These are phyloP conservation scores for Pyrus pyrifolia DNA, from an alignment of 306 rosid genomes.

Conservation along the genomic window DNA sequence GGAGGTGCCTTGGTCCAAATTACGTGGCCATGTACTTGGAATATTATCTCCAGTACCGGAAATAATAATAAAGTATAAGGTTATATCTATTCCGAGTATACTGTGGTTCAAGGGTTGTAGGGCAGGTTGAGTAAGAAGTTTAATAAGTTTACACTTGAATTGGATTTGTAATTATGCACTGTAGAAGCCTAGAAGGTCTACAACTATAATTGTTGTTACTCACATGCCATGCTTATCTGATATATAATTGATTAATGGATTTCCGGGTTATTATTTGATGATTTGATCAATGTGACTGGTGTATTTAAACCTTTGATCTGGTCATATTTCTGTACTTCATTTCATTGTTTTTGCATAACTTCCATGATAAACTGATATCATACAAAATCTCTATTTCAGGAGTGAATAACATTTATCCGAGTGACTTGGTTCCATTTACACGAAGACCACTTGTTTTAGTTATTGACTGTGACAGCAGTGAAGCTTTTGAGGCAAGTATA, in stretches of 20 bases:
- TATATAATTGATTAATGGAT: neutral
- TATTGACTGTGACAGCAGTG: constrained; percentile 72
- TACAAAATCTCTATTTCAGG: constrained; percentile 46
- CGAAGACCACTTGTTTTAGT: constrained; percentile 85
- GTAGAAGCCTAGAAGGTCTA: neutral
- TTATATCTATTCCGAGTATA: neutral
- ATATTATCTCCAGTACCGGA: neutral
- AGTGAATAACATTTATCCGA: constrained; percentile 66
- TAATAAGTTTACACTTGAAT: neutral
- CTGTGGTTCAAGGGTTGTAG: neutral
- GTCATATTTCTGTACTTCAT: neutral
- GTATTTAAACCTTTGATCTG: neutral
- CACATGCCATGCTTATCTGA: neutral
- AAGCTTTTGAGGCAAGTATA: constrained; percentile 78
- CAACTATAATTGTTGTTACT: neutral
- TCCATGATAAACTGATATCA: constrained; percentile 15
- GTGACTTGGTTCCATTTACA: constrained; percentile 84
- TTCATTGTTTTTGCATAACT: constrained; percentile 9
- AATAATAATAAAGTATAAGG: neutral
- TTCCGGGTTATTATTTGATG: neutral
- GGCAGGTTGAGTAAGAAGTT: neutral
- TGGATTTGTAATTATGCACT: neutral
- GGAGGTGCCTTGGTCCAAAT: neutral
- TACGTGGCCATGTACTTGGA: neutral
- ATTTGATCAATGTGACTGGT: neutral